Conservation (phyloP, 805 yeast genomes). For the Suhomyces sp. region DNA sequence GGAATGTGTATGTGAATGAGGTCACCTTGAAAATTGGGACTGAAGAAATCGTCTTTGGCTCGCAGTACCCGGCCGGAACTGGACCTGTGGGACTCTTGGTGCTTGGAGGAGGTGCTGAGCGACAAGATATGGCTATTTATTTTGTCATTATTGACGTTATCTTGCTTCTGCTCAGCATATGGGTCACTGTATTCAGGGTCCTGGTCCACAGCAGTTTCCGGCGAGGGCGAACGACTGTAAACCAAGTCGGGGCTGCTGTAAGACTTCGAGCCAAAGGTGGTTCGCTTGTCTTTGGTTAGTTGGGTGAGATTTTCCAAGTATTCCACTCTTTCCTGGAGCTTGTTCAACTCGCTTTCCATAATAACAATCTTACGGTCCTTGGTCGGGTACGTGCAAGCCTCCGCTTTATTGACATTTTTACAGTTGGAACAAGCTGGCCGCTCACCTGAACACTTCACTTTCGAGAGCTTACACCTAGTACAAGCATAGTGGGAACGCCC, state of each 20-base stretch:
- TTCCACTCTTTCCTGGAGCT: constrained; percentile 30
- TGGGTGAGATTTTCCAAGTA: constrained; percentile 20
- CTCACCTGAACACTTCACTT: constrained; percentile 42
- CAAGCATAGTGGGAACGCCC: constrained; percentile 44
- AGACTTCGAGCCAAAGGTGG: neutral
- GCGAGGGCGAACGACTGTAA: neutral
- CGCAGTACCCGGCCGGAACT: neutral
- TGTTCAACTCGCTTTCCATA: constrained; percentile 40
- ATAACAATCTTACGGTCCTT: constrained; percentile 41
- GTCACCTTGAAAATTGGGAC: constrained; percentile 27
- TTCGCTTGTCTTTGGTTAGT: neutral
- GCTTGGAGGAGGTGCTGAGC: neutral
- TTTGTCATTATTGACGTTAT: neutral
- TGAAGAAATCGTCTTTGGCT: constrained; percentile 18
- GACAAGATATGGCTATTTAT: neutral
- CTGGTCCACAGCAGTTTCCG: neutral
- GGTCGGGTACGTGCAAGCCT: constrained; percentile 34
- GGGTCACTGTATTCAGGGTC: neutral
- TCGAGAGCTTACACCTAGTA: constrained; percentile 38
- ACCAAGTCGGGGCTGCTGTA: neutral
- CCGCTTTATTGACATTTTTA: constrained; percentile 28
- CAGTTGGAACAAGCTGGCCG: constrained; percentile 42
- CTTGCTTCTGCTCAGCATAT: neutral
- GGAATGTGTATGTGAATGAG: constrained; percentile 21
- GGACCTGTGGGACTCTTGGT: neutral